Percentiles rank a stretch among this genome's conserved stretches.
Evolutionary conservation across 78 protist species (phyloP).

Genomic region (Dictyostelium purpureum): DNA sequence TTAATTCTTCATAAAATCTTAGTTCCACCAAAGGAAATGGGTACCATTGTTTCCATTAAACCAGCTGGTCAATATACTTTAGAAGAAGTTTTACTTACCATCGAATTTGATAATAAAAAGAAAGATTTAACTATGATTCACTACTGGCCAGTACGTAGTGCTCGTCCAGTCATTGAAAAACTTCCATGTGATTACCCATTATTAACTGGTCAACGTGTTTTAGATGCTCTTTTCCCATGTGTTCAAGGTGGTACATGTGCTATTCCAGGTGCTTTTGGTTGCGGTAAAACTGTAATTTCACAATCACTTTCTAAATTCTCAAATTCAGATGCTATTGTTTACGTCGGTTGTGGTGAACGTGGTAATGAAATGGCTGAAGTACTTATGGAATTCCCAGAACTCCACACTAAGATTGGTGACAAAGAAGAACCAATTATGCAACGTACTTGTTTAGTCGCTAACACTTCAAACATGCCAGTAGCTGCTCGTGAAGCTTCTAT

Average conservation of each 20-base stretch:
- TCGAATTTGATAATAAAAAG: constrained; percentile 72
- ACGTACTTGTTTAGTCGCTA: constrained; percentile 99
- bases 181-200: constrained; percentile 96
- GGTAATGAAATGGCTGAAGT: constrained; percentile 99
- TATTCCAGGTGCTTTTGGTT: constrained; percentile 99
- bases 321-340: constrained; percentile 99
- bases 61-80: constrained; percentile 95
- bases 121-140: constrained; percentile 92
- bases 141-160: constrained; percentile 99
- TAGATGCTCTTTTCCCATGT: constrained; percentile 99
- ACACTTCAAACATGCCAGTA: constrained; percentile 99
- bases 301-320: constrained; percentile 99
- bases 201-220: constrained; percentile 98
- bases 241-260: constrained; percentile 99
- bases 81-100: constrained; percentile 55
- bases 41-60: constrained; percentile 93
- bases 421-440: constrained; percentile 97
- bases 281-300: constrained; percentile 99
- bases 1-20: constrained; percentile 95
- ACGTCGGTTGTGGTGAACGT: constrained; percentile 99
- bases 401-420: constrained; percentile 84
- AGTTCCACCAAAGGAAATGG: constrained; percentile 95
- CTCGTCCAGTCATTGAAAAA: constrained; percentile 97
- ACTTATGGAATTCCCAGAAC: constrained; percentile 99
- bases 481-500: constrained; percentile 99